A percentile compares a stretch with the other conserved stretches of the same genome.
Conservation (phyloP, 495 filamentous ascomycete species). For the Aspergillus asperescens region DNA sequence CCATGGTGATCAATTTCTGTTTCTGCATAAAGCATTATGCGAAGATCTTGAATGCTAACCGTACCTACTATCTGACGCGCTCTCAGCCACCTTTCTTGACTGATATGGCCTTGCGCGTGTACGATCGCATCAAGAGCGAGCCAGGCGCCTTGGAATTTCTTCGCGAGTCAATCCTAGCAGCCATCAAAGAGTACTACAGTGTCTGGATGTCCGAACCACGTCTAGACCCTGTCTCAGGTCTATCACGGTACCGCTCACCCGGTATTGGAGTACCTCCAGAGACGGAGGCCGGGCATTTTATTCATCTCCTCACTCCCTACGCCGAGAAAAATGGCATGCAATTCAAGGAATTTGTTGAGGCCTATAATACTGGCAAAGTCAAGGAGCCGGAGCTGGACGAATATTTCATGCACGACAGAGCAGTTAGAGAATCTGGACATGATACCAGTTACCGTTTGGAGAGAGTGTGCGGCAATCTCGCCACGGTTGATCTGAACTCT, state of each 20-base stretch:
- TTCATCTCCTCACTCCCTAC: slow-evolving; percentile 80
- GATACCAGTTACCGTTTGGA: slow-evolving; percentile 93
- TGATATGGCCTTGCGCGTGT: slow-evolving; percentile 90
- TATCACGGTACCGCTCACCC: slow-evolving; percentile 82
- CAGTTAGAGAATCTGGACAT: slow-evolving; percentile 93
- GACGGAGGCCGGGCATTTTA: slow-evolving; percentile 84
- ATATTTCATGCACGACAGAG: slow-evolving; percentile 93
- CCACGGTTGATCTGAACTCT: slow-evolving; percentile 91
- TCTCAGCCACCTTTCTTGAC: slow-evolving; percentile 97
- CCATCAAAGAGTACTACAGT: slow-evolving; percentile 93
- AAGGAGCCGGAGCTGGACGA: slow-evolving; percentile 83
- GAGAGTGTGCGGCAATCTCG: slow-evolving; percentile 77
- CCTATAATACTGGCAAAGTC: slow-evolving; percentile 76
- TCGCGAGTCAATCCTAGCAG: slow-evolving; percentile 70
- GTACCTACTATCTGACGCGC: slow-evolving; percentile 87
- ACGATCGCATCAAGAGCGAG: slow-evolving; percentile 79
- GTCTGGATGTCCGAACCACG: slow-evolving; percentile 84
- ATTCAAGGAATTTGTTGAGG: slow-evolving; percentile 75
- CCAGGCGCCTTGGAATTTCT: slow-evolving; percentile 73
- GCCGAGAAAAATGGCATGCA: slow-evolving; percentile 75
- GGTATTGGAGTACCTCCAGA: slow-evolving; percentile 92
- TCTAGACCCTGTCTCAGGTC: slow-evolving; percentile 70
- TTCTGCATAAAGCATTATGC: slow-evolving; percentile 98
- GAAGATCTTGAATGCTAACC: slow-evolving; percentile 94
- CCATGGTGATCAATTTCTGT: slow-evolving; percentile 92